Evolutionary conservation across 257 asterid species (phyloP).

Genomic region (Cruciata laevipes): DNA sequence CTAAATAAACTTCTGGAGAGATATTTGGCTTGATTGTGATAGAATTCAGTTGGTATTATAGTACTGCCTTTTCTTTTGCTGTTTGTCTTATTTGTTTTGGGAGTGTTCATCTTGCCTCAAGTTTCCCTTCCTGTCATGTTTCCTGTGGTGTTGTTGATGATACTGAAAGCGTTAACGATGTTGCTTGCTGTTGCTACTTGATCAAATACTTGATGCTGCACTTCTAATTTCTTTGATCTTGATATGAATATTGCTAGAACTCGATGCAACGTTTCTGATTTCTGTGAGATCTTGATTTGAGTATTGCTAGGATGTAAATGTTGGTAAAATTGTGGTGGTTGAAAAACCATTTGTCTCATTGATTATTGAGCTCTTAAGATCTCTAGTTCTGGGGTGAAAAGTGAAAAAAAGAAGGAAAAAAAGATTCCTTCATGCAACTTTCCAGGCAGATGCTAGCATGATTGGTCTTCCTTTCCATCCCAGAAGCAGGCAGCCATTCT

Average conservation of each 20-base stretch:
- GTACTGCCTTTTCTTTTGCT: not conserved
- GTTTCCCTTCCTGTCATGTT: not conserved
- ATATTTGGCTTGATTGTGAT: not conserved
- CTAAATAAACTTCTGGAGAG: not conserved
- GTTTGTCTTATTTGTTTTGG: not conserved
- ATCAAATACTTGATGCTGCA: not conserved
- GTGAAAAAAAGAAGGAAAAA: not conserved
- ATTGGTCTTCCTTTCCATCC: constrained; percentile 73
- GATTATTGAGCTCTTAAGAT: not conserved
- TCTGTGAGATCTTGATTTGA: not conserved
- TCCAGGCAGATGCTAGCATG: constrained; percentile 61
- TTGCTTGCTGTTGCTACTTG: not conserved
- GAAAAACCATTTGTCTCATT: not conserved
- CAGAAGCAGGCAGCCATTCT: constrained; percentile 54
- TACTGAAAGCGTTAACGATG: not conserved
- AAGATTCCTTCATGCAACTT: constrained; percentile 9
- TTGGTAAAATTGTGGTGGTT: not conserved
- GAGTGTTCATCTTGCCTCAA: not conserved
- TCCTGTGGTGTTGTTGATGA: not conserved
- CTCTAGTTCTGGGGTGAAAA: not conserved
- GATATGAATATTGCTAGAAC: not conserved
- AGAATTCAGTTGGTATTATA: not conserved
- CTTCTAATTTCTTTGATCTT: not conserved
- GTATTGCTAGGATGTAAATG: not conserved
- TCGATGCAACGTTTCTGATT: not conserved